phyloP scores from a whole-genome alignment of 2,329 filamentous ascomycete genomes.

The Orbilia oligospora region DNA sequence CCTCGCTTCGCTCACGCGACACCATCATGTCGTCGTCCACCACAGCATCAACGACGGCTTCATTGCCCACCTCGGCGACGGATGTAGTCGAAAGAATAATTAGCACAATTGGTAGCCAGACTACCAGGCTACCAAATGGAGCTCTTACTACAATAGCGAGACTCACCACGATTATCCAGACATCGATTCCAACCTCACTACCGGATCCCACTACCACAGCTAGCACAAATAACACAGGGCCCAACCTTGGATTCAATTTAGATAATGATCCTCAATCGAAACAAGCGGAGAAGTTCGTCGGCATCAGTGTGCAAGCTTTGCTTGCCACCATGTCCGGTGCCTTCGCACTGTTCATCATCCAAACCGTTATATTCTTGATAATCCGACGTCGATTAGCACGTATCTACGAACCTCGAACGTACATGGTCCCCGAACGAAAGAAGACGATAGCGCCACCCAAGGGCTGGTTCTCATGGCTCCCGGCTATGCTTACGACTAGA shows the following conservation, averaged over 20 bases:
- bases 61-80: slow-evolving; percentile 21
- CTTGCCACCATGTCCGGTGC: slow-evolving; percentile 56
- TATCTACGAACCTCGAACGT: slow-evolving; percentile 57
- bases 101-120: slow-evolving; percentile 17
- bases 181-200: slow-evolving; percentile 3
- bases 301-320: slow-evolving; percentile 48
- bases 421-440: slow-evolving; percentile 58
- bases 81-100: slow-evolving; percentile 4
- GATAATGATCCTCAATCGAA: slow-evolving; percentile 41
- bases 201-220: slow-evolving; percentile 33
- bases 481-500: slow-evolving; percentile 64
- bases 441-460: slow-evolving; percentile 46
- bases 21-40: slow-evolving; percentile 37
- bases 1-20: slow-evolving; percentile 34
- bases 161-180: slow-evolving; percentile 5
- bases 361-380: slow-evolving; percentile 41
- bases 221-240: slow-evolving; percentile 1
- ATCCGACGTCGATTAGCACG: slow-evolving; percentile 42
- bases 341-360: slow-evolving; percentile 52
- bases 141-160: slow-evolving; percentile 19
- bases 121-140: slow-evolving; percentile 17
- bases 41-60: slow-evolving; percentile 14
- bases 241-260: slow-evolving; percentile 8
- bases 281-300: slow-evolving; percentile 47
- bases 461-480: slow-evolving; percentile 50